These are phyloP conservation scores for Elasticomyces elasticus DNA, from an alignment of 495 filamentous ascomycete genomes.

Conservation along the genomic window DNA sequence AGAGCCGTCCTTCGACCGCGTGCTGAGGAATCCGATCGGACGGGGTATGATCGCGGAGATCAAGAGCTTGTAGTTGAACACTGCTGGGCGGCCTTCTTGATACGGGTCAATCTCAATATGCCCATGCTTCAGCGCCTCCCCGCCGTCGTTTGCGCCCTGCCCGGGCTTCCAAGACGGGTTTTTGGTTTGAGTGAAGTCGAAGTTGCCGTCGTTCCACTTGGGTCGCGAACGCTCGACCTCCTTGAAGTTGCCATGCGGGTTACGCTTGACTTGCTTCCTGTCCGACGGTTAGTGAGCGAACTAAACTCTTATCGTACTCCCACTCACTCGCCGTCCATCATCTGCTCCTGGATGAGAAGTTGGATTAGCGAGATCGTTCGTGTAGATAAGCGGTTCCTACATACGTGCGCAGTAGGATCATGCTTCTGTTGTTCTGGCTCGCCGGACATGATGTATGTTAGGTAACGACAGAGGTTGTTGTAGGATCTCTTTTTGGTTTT, in stretches of 20 bases:
- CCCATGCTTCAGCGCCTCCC: constrained; percentile 43
- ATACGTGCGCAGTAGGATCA: constrained; percentile 25
- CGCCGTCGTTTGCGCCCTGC: constrained; percentile 58
- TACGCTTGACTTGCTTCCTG: constrained; percentile 43
- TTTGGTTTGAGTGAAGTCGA: constrained; percentile 56
- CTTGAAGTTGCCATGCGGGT: constrained; percentile 68
- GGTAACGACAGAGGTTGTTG: constrained; percentile 11
- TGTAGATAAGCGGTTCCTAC: neutral
- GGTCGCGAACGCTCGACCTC: constrained; percentile 63
- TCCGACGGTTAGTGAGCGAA: neutral
- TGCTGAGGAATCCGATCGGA: constrained; percentile 59
- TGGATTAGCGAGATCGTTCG: neutral
- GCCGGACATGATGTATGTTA: constrained; percentile 15
- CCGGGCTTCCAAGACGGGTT: constrained; percentile 69
- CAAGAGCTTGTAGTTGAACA: constrained; percentile 84
- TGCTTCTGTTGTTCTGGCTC: constrained; percentile 25
- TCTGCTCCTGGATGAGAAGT: constrained; percentile 20
- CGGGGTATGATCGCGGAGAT: constrained; percentile 80
- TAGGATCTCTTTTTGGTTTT: no score
- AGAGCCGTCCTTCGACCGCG: constrained; percentile 46
- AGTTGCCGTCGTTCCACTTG: constrained; percentile 46
- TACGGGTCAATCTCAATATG: constrained; percentile 81
- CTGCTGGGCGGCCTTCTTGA: constrained; percentile 52
- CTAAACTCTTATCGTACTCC: neutral
- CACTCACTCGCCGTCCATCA: constrained; percentile 26